These are phyloP conservation scores for Puccinellia tenuiflora DNA, from an alignment of 176 grass and related monocot species.

Conservation along the genomic window DNA sequence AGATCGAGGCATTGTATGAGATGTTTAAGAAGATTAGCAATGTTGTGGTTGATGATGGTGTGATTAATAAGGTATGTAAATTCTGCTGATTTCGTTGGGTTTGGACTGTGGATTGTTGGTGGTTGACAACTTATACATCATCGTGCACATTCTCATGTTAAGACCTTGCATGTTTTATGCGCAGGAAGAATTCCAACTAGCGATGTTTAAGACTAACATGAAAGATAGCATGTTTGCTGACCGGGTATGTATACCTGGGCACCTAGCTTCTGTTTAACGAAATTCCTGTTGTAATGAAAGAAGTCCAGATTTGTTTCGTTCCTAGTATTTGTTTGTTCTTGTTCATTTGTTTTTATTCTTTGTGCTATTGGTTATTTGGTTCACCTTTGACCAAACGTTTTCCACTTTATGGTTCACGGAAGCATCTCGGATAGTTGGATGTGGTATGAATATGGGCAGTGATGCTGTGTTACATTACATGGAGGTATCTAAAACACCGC, in stretches of 20 bases:
- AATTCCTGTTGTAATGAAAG: background rate
- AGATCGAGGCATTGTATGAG: slow-evolving; percentile 88
- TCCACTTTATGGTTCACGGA: background rate
- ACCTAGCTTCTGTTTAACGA: background rate
- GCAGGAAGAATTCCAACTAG: slow-evolving; percentile 83
- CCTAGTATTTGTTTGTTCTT: background rate
- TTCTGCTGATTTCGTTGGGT: background rate
- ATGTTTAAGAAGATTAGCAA: slow-evolving; percentile 91
- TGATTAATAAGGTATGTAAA: slow-evolving; percentile 63
- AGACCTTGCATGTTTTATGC: slow-evolving; percentile 15
- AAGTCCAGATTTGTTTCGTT: background rate
- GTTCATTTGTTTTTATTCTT: background rate
- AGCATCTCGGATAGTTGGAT: background rate
- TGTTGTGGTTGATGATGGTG: slow-evolving; percentile 72
- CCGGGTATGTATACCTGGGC: slow-evolving; percentile 42
- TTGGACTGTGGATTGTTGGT: slow-evolving; percentile 14
- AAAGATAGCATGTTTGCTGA: slow-evolving; percentile 84
- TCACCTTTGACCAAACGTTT: background rate
- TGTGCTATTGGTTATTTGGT: background rate
- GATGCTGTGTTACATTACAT: background rate
- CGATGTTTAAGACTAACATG: slow-evolving; percentile 79
- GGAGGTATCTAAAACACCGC: background rate
- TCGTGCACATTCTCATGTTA: background rate
- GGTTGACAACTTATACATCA: background rate
- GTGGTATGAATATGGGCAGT: background rate